Base-by-base conservation (phyloP, 164 flowering plant species). In the Umbellularia californica region DNA sequence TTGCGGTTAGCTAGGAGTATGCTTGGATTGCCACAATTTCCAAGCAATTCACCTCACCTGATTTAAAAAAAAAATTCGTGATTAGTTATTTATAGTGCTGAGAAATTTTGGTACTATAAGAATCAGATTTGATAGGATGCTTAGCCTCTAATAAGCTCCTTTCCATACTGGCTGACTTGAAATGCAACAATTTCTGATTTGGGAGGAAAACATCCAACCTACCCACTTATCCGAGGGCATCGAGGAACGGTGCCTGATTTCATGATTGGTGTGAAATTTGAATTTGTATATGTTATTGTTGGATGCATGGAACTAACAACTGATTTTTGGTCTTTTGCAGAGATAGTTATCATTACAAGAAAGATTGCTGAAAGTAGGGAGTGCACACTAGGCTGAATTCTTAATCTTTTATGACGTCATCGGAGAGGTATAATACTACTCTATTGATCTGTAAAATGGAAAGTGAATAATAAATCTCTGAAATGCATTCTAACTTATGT, bases 361-460 rank as follows among this genome's bases (percentile, higher is more conserved):
- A 19, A 2, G 33, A 41, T 33, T 74, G 68, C 64, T 15, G 71
- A 35, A 50, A 35, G 65, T 62, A 17, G 12, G 15, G 73, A 55
- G 72, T 69, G 72, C 60, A 64, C 63, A 70, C 23, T 1, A 67
- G 62, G 79, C 81, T 73, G 73, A 78, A 77, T n/a, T 24, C 33
- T 69, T 69, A 52, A 70, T 20, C 69, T 70, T 47, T 75, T 33
- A 64, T 71, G 77, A 68, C 64, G 19, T 75, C 80, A 58, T 66
- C 69, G 33, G 76, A 68, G 76, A 74, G 80, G 77, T 72, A 74
- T 72, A 65, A 70, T 50, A 33, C 64, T 60, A 35, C 30, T 62
- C 67, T 27, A 28, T 66, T 30, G 50, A 27, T 75, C 63, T 76
- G 76, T 69, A 58, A 27, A 74, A 64, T 79, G 51, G 78, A 74